Percentiles rank a stretch among this genome's conserved stretches.
Conservation (phyloP, 2,329 filamentous ascomycete species). For the Fusarium continuum region DNA sequence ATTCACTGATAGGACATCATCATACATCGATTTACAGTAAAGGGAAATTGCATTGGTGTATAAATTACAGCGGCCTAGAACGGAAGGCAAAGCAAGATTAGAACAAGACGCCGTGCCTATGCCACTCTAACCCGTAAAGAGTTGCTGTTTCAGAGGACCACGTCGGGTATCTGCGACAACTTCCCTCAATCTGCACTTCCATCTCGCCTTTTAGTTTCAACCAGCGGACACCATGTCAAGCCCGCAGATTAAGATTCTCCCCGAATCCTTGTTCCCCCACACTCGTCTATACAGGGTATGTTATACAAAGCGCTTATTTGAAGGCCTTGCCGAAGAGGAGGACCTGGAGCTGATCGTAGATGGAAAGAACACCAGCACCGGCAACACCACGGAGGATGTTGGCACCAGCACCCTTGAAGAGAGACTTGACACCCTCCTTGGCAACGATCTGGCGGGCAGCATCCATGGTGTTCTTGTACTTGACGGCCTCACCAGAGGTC, state of each 20-base stretch:
- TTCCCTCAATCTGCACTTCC: constrained; percentile 56
- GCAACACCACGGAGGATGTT: constrained; percentile 99
- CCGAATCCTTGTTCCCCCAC: constrained; percentile 45
- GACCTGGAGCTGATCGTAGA: constrained; percentile 99
- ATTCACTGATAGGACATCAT: too few species aligned
- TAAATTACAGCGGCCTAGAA: constrained; percentile 70
- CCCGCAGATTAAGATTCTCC: constrained; percentile 46
- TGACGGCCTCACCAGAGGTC: constrained; percentile 97
- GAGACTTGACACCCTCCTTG: constrained; percentile 97
- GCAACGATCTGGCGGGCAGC: constrained; percentile 96
- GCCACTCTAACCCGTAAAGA: constrained; percentile 60
- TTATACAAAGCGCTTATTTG: constrained; percentile 67
- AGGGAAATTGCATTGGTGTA: constrained; percentile 67
- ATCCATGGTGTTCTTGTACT: constrained; percentile 98
- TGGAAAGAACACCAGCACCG: constrained; percentile 99
- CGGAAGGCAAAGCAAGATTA: constrained; percentile 57
- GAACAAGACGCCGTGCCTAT: constrained; percentile 59
- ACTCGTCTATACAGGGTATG: constrained; percentile 55
- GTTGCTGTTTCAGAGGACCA: constrained; percentile 53
- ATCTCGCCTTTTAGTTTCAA: constrained; percentile 58
- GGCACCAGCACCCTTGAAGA: constrained; percentile 99
- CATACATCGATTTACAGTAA: too few species aligned
- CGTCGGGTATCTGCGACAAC: constrained; percentile 52
- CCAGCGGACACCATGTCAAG: constrained; percentile 51
- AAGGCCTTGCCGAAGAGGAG: constrained; percentile 99